Conservation (phyloP, 2,329 filamentous ascomycete species). For the Drechslera avenae region DNA sequence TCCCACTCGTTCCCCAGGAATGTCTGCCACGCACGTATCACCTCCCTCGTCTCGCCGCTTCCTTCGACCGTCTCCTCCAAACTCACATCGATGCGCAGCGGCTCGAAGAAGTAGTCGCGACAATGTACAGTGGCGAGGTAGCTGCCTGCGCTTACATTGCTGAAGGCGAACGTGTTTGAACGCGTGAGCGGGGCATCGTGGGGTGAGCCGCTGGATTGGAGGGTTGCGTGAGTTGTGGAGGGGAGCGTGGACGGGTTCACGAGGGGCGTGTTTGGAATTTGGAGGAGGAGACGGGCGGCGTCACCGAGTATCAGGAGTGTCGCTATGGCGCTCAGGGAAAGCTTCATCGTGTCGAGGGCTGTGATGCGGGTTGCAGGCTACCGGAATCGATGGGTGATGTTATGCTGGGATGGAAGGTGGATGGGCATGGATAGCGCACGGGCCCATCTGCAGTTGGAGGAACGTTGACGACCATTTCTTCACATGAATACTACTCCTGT, state of each 20-base stretch:
- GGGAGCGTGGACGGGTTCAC: slow-evolving; percentile 55
- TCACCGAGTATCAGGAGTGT: slow-evolving; percentile 49
- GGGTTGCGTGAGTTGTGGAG: slow-evolving; percentile 67
- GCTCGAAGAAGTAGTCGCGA: slow-evolving; percentile 74
- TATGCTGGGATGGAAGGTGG: too few relatives aligned
- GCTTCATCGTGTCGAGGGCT: slow-evolving; percentile 29
- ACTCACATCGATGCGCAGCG: slow-evolving; percentile 77
- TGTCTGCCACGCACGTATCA: slow-evolving; percentile 77
- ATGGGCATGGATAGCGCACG: too few relatives aligned
- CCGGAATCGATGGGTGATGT: too few relatives aligned
- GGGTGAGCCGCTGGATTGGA: slow-evolving; percentile 60
- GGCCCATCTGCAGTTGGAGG: too few relatives aligned
- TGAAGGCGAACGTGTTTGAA: slow-evolving; percentile 75
- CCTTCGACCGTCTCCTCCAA: slow-evolving; percentile 35
- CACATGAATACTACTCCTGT: too few relatives aligned
- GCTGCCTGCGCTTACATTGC: slow-evolving; percentile 70
- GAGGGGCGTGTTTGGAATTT: slow-evolving; percentile 54
- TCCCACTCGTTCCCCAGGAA: slow-evolving; percentile 89
- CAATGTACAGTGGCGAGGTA: slow-evolving; percentile 85
- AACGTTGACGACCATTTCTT: too few relatives aligned
- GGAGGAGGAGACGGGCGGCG: slow-evolving; percentile 57
- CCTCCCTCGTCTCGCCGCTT: slow-evolving; percentile 44
- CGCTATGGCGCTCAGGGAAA: slow-evolving; percentile 48
- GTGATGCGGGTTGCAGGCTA: too few relatives aligned
- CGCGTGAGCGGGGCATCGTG: slow-evolving; percentile 68